Evolutionary conservation across 371 early-diverging fungal genomes (phyloP), one percentile per base, ranked within the genome.

Genomic region (Conidiobolus incongruus): DNA sequence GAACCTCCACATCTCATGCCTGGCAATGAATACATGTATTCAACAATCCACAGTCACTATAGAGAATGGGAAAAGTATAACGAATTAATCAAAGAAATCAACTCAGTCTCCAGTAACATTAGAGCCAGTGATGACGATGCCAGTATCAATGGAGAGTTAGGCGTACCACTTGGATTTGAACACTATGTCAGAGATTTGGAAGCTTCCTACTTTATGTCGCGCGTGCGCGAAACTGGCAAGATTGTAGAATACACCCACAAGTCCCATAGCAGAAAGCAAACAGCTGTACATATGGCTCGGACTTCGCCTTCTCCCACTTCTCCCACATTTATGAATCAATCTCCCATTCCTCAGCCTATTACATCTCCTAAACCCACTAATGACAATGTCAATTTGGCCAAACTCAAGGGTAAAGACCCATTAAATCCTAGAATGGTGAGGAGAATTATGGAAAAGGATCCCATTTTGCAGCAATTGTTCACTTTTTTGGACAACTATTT

Each of bases 401-500:
- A 26, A 8, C 26, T 26, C 8, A 26, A 8, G 8, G 26, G 26
- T 26, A 26, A 26, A 26, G 26, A 26, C 8, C 26, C 26, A 3
- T 26, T 26, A 26, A 26, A 26, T 26, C 26, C 26, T 26, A 26
- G 26, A 26, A 8, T 26, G 3, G 8, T 26, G 8, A 26, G 26
- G 8, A 26, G 8, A 8, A 26, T 26, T 26, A 3, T 26, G 3
- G 26, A 26, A 3, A 60, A 69, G 6, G 81, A 81, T 16, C 70
- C 74, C 0, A 49, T 79, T 8, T 50, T 81, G 6, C 73, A 73
- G 31, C 70, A 63, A 30, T 54, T 81, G 28, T 54, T 80, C 26
- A 61, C 57, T 11, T 54, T 75, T 8, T 62, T 81, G 22, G 62
- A 69, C 8, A 73, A 72, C 40, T 89, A 85, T 46, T 90, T 88